phyloP scores from a whole-genome alignment of 2,329 filamentous ascomycete species.

The Arthrobotrys megalospora region DNA sequence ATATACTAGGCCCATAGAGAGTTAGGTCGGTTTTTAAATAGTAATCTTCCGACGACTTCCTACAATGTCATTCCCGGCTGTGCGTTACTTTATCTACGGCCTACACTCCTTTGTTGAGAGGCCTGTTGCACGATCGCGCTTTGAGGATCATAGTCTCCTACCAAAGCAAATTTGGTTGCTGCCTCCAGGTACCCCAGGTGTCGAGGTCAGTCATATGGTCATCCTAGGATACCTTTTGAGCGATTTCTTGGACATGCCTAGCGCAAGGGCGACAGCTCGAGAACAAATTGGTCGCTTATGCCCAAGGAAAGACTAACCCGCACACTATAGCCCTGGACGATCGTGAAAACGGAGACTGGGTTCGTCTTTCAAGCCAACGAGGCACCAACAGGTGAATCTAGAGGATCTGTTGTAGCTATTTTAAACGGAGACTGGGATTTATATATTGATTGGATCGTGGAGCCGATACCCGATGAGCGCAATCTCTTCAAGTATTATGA shows the following conservation, averaged over 20 bases:
- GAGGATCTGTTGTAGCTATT: conserved; percentile 10
- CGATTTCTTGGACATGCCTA: neutral
- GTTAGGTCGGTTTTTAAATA: neutral
- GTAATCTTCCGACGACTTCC: too few relatives aligned
- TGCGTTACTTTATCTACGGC: conserved; percentile 3
- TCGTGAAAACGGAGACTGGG: neutral
- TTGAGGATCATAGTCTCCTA: neutral
- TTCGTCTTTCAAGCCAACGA: conserved; percentile 5
- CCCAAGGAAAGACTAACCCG: neutral
- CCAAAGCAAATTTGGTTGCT: conserved; percentile 23
- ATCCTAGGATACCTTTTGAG: neutral
- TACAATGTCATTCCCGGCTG: neutral
- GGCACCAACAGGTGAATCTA: neutral
- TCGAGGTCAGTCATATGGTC: neutral
- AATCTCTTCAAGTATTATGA: neutral
- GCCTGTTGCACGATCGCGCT: neutral
- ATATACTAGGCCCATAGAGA: too few relatives aligned
- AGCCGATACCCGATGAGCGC: neutral
- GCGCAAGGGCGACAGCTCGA: too few relatives aligned
- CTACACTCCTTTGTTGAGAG: neutral
- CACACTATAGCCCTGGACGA: neutral
- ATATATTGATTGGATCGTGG: conserved; percentile 15
- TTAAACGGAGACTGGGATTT: neutral
- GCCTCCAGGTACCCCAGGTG: neutral
- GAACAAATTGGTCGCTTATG: too few relatives aligned